These are phyloP conservation scores for Metarhizium anisopliae DNA, from an alignment of 2,329 filamentous ascomycete species.

Conservation along the genomic window DNA sequence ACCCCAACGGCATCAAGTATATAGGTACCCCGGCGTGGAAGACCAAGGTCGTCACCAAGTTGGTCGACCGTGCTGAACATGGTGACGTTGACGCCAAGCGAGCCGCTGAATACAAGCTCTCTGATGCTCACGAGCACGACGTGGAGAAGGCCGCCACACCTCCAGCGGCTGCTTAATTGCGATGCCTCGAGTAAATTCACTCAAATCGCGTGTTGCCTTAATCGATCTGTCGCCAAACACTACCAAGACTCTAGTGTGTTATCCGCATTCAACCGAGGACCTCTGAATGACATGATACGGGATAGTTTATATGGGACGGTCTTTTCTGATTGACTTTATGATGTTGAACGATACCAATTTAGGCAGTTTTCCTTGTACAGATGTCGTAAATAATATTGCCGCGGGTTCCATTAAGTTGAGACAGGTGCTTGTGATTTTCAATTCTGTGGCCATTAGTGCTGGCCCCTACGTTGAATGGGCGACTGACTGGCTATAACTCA, in stretches of 20 bases:
- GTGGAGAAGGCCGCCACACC: slow-evolving; percentile 1
- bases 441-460: no score
- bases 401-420: no score
- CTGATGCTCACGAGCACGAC: slow-evolving; percentile 12
- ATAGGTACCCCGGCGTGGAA: slow-evolving; percentile 24
- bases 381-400: no score
- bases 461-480: no score
- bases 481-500: no score
- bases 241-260: neutral
- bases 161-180: neutral
- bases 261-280: no score
- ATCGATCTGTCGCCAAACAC: neutral
- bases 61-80: slow-evolving; percentile 14
- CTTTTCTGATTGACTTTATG: neutral
- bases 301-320: neutral
- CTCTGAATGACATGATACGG: neutral
- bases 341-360: neutral
- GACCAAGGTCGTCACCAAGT: slow-evolving; percentile 15
- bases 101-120: slow-evolving; percentile 9
- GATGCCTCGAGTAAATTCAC: neutral
- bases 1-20: slow-evolving; percentile 21
- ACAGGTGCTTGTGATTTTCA: no score
- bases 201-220: neutral
- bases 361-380: neutral
- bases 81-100: slow-evolving; percentile 19